Evolutionary conservation across 1,139 yeast genomes (phyloP), one percentile per base, ranked within the genome.

Genomic region (Hansenula anomala): DNA sequence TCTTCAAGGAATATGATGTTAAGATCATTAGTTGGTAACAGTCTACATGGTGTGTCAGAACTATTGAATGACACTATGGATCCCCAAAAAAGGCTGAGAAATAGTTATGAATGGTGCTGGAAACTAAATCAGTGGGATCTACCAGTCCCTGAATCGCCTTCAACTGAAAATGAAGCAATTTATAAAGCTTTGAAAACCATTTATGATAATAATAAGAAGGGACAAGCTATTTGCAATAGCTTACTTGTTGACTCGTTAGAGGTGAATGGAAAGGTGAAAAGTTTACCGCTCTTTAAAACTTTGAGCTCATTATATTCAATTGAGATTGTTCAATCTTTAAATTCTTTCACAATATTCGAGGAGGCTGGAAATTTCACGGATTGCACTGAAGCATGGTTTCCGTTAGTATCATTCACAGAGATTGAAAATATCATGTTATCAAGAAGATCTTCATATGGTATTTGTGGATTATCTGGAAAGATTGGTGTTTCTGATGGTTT

Each of bases 51-150:
- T 0, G 53, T 73, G 2, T 69, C 85, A 0, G 64, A 65, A 28
- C 42, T 66, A 24, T 55, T 63, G 12, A 55, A 60, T 30, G 56
- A 55, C 19, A 41, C 33, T 41, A 54, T 30, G 17, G 43, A 47
- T 7, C 33, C 46, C 1, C 39, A 40, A 4, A 40, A 51, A 6
- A 39, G 48, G 5, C 46, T 48, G 4, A 28, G 34, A 8, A 45
- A 43, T 12, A 38, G 46, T 12, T 71, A 64, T 45, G 66, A 74
- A 38, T 73, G 82, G 71, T 72, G 80, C 0, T 86, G 95, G 95
- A 82, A 81, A 52, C 60, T 86, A 28, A 73, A 70, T 38, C 69
- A 73, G 37, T 87, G 95, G 95, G 82, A 80, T 41, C 42, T 81
- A 6, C 85, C 92, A 0, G 50, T 54, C 2, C 64, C 74, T 0